phyloP scores from a whole-genome alignment of 306 rosid species.

The apple (Malus domestica) region DNA sequence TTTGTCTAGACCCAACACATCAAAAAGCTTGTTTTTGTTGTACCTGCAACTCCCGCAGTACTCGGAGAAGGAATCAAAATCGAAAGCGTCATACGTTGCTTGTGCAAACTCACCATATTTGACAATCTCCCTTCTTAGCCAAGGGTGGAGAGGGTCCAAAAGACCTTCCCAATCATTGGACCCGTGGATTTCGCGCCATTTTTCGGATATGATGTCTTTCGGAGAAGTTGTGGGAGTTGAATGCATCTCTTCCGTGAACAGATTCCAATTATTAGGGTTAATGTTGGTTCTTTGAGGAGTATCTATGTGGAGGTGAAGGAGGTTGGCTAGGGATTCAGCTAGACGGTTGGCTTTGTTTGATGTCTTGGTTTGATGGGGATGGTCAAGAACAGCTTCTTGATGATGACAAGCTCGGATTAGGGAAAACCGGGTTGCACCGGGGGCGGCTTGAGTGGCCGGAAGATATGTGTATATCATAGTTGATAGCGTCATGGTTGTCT shows the following conservation, averaged over 20 bases:
- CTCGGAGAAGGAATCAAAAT: slow-evolving; percentile 50
- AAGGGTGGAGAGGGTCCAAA: slow-evolving; percentile 53
- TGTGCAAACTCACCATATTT: slow-evolving; percentile 71
- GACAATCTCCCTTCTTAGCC: slow-evolving; percentile 52
- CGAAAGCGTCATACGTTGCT: slow-evolving; percentile 69
- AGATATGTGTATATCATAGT: slow-evolving; percentile 12
- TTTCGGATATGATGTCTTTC: slow-evolving; percentile 35
- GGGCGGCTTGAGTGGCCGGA: slow-evolving; percentile 3
- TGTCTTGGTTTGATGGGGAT: slow-evolving; percentile 11
- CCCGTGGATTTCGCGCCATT: slow-evolving; percentile 56
- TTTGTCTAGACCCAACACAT: slow-evolving; percentile 27
- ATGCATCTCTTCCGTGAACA: slow-evolving; percentile 18
- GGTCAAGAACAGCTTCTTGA: slow-evolving; percentile 14
- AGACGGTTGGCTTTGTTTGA: slow-evolving; percentile 22
- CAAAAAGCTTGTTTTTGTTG: slow-evolving; percentile 31
- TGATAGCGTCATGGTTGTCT: slow-evolving; percentile 23
- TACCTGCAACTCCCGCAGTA: slow-evolving; percentile 58
- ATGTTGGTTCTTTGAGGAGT: slow-evolving; percentile 14
- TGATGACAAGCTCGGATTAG: slow-evolving; percentile 20
- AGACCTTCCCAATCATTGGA: slow-evolving; percentile 32
- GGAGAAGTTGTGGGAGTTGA: slow-evolving; percentile 55
- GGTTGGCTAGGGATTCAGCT: slow-evolving; percentile 42
- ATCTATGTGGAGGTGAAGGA: slow-evolving; percentile 38
- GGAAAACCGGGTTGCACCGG: background rate
- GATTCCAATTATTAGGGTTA: background rate